Conservation (phyloP, 805 yeast species). For the Yamadazyma akitaensis region DNA sequence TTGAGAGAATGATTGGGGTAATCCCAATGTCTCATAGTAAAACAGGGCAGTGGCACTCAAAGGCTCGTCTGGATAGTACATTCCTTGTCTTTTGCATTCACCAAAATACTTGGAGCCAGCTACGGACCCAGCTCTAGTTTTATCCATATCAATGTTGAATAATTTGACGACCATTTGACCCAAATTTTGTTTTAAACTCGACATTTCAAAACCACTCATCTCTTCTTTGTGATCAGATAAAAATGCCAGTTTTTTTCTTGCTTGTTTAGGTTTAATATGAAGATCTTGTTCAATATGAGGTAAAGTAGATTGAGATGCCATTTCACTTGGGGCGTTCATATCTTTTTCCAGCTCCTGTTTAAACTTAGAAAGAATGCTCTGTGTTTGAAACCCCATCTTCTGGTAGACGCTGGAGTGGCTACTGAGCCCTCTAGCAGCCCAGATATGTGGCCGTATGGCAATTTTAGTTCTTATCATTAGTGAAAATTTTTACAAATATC, state of each 20-base stretch:
- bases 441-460: constrained; percentile 1
- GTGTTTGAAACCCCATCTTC: constrained; percentile 8
- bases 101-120: constrained; percentile 88
- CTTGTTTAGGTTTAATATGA: constrained; percentile 33
- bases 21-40: constrained; percentile 77
- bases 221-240: constrained; percentile 38
- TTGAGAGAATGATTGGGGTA: constrained; percentile 88
- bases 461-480: constrained; percentile 2
- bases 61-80: constrained; percentile 71
- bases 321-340: constrained; percentile 26
- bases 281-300: constrained; percentile 37
- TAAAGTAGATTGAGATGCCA: constrained; percentile 39
- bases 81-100: constrained; percentile 81
- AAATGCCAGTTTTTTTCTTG: constrained; percentile 35
- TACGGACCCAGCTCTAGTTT: constrained; percentile 86
- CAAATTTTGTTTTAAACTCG: constrained; percentile 38
- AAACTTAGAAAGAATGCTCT: constrained; percentile 8
- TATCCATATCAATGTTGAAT: constrained; percentile 86
- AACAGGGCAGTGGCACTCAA: constrained; percentile 71
- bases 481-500: constrained; percentile 6
- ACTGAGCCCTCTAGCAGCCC: constrained; percentile 4
- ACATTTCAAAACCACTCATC: constrained; percentile 34
- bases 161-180: constrained; percentile 63
- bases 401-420: background rate
- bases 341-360: constrained; percentile 5